Base-by-base conservation (phyloP, 2,329 filamentous ascomycete genomes). In the Trichoderma atroviride region DNA sequence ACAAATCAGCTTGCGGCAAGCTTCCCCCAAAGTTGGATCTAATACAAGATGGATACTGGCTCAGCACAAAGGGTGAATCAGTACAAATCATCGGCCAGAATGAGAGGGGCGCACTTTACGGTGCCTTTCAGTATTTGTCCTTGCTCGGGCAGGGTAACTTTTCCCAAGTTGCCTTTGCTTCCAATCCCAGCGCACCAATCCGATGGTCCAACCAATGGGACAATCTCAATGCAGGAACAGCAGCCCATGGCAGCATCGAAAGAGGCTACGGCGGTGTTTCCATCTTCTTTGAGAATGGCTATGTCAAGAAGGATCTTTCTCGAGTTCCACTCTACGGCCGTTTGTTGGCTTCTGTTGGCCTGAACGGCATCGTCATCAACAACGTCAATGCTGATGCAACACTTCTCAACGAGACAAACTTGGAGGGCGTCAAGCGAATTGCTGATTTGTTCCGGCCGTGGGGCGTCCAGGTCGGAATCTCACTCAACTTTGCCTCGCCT, bases 141-240 rank as follows among this genome's bases (percentile, higher is more conserved):
- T 83, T 86, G 76, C 80, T 92, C n/a, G 87, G 85, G 0, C 88
- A 89, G 75, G 86, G 84, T 29, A 85, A 89, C 57, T 80, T 87
- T 70, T 82, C 82, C 0, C 73, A 81, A 1, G 81, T 83, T 0
- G 76, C 83, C 5, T 83, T 83, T 58, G 78, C 83, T 2, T 84
- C 83, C 10, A 90, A 86, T 71, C 89, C 89, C 0, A 82, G 84
- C 69, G 87, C 86, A 0, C 86, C 86, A 0, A 85, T 92, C 53
- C 84, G 90, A 72, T 92, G 90, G 90, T 85, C 88, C 0, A 92
- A 92, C 74, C 86, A 92, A 72, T 92, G 90, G 90, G 89, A 92
- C 75, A 92, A 92, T 72, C 81, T 92, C 76, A 73, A 75, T 9
- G 52, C 63, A 14, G 52, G 19, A 47, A 66, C 37, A 1, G 35